Base-by-base conservation (phyloP, 306 rosid genomes). In the Rosa rugosa region DNA sequence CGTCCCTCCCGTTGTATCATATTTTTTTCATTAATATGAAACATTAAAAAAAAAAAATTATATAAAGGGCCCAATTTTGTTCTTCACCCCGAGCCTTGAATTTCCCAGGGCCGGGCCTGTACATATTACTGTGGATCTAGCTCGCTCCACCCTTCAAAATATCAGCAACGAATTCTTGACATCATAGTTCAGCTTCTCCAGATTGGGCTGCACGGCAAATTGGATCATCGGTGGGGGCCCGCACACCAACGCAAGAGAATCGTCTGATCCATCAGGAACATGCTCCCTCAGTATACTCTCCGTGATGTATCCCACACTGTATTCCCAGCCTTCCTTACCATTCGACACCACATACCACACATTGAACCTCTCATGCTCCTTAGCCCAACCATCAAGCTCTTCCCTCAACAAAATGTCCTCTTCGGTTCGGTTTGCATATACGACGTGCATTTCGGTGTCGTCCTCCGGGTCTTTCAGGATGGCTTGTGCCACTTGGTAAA, bases 171-270 rank as follows among this genome's bases (percentile, higher is more conserved):
- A 80, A 41, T 89, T 79, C 23, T 88, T 81, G 77, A 81, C 76
- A 73, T 94, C 90, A 66, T 91, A 92, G 0, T 90, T 90, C 82
- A 94, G 69, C 84, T 91, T 91, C 87, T 91, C 93, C 87, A 94
- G 80, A 79, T 91, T 87, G 0, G 91, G 89, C 82, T 84, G 81
- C 57, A 92, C 97, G 0, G 95, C 95, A 36, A 85, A 86, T 83
- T 91, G 88, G 81, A 94, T 88, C 99, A 94, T 89, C 0, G 90
- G 89, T 8, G 97, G 97, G n/a, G 97, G 90, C 4, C 98, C 97
- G 75, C 97, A 94, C 0, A 86, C 85, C 76, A 94, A 73, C 5
- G 98, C 98, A 82, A 94, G 62, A 22, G 89, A 84, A 56, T 80
- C 87, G 0, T 76, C 83, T 0, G 90, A 82, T n/a, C 90, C 91